Evolutionary conservation across 805 yeast species (phyloP).

Genomic region (Yarrowia sp.): DNA sequence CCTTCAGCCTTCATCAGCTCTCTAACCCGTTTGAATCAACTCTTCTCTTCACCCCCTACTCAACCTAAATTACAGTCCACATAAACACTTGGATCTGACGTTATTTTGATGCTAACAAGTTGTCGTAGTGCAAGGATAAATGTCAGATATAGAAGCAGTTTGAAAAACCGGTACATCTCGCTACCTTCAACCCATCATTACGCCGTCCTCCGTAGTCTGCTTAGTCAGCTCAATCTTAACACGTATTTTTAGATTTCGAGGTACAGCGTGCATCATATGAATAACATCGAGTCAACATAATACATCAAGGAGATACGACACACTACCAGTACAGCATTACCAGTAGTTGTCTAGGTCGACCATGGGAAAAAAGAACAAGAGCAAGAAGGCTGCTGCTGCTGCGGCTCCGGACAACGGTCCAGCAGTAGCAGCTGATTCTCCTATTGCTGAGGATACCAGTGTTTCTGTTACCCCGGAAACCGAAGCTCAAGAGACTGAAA

Average conservation of each 20-base stretch:
- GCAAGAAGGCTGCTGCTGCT: constrained; percentile 23
- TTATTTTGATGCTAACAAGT: neutral
- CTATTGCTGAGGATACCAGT: constrained; percentile 56
- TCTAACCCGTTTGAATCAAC: neutral
- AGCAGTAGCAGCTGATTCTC: constrained; percentile 63
- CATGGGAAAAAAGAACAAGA: constrained; percentile 39
- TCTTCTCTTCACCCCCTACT: neutral
- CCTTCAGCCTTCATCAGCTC: no score
- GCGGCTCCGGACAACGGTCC: neutral
- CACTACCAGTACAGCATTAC: neutral
- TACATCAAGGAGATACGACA: no score
- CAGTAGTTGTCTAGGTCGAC: neutral
- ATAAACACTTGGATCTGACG: neutral
- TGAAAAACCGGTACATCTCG: no score
- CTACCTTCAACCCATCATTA: no score
- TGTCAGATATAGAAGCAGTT: no score
- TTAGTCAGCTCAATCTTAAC: constrained; percentile 29
- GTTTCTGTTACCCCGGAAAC: neutral
- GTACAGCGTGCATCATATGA: constrained; percentile 13
- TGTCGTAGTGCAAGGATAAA: neutral
- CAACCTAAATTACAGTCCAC: neutral
- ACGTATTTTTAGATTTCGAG: constrained; percentile 29
- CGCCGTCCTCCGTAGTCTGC: neutral
- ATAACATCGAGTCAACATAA: neutral
- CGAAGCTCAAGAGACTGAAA: neutral